Evolutionary conservation across 805 yeast genomes (phyloP).

Genomic region (Kodamaea kakaduensis): DNA sequence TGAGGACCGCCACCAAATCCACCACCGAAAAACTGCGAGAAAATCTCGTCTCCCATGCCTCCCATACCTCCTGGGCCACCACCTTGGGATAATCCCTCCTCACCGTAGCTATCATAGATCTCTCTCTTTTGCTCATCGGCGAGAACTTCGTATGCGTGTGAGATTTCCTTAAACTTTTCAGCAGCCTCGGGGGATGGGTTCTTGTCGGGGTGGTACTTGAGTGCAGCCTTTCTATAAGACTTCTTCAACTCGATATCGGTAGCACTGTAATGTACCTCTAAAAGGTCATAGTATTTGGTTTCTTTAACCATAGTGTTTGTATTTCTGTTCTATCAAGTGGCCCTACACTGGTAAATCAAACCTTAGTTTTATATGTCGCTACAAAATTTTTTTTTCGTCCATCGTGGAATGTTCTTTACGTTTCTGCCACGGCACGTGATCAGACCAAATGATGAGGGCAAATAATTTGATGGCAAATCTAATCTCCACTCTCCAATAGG

Average conservation of each 20-base stretch:
- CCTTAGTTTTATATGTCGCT: constrained; percentile 4
- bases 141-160: constrained; percentile 84
- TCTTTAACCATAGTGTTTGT: constrained; percentile 62
- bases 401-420: constrained; percentile 9
- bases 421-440: constrained; percentile 7
- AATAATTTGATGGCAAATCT: too few species aligned
- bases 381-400: constrained; percentile 6
- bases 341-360: constrained; percentile 1
- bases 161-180: constrained; percentile 89
- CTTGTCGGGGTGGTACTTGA: constrained; percentile 82
- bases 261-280: constrained; percentile 71
- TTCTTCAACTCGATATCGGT: constrained; percentile 70
- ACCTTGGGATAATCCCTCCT: constrained; percentile 66
- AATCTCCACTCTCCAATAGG: neutral
- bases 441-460: too few species aligned
- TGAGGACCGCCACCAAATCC: constrained; percentile 60
- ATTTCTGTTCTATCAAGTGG: constrained; percentile 4
- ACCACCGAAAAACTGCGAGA: constrained; percentile 77
- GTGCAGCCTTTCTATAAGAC: constrained; percentile 77
- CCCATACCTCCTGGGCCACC: constrained; percentile 66
- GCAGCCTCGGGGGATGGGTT: constrained; percentile 86
- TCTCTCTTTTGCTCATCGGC: constrained; percentile 87
- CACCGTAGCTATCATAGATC: constrained; percentile 84
- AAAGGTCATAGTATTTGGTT: constrained; percentile 67
- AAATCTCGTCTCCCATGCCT: constrained; percentile 70